phyloP scores from a whole-genome alignment of 2,329 filamentous ascomycete species.

The Arthrobotrys sphaeroides region DNA sequence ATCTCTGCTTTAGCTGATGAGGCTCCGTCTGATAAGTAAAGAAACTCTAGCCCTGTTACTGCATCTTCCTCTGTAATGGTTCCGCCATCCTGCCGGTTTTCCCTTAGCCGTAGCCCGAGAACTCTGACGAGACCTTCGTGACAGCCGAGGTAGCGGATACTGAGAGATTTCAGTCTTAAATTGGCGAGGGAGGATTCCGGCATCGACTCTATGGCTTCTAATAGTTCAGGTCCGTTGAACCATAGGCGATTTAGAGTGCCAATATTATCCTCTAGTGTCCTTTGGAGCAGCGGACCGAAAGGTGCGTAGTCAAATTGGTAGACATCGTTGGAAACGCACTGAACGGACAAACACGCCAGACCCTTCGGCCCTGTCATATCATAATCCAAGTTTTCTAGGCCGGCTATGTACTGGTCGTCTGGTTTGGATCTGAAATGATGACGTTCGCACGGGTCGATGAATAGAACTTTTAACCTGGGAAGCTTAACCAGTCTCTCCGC shows the following conservation, averaged over 20 bases:
- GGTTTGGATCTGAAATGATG: constrained; percentile 7
- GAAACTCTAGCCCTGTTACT: constrained; percentile 1
- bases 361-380: background rate
- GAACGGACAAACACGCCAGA: constrained; percentile 24
- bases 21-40: constrained; percentile 22
- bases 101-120: constrained; percentile 12
- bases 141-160: background rate
- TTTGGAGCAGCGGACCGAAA: background rate
- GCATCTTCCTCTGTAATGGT: background rate
- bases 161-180: constrained; percentile 33
- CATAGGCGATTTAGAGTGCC: constrained; percentile 16
- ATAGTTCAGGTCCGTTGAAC: constrained; percentile 30
- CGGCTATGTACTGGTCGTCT: constrained; percentile 27
- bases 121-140: constrained; percentile 18
- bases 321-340: constrained; percentile 2
- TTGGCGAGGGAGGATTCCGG: constrained; percentile 6
- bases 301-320: background rate
- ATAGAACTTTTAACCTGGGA: constrained; percentile 11
- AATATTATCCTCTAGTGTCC: background rate
- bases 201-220: background rate
- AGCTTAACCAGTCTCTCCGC: background rate
- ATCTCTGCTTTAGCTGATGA: background rate
- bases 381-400: background rate
- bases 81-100: background rate
- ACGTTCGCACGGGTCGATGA: constrained; percentile 10